Conservation (phyloP, 176 grass and related monocot genomes). For the Poa annua region DNA sequence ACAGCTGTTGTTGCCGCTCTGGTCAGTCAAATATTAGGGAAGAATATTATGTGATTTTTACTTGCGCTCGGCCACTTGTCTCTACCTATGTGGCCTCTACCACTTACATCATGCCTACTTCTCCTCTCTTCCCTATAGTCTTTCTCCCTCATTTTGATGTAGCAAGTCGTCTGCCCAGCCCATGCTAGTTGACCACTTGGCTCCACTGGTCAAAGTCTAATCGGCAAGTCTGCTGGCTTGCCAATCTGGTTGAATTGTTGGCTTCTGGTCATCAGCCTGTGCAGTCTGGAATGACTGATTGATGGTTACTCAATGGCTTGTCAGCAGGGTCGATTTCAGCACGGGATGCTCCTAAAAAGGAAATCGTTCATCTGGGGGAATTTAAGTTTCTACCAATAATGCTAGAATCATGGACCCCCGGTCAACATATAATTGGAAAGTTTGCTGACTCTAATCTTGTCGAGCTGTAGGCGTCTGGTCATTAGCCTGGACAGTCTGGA, state of each 20-base stretch:
- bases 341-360: neutral
- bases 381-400: neutral
- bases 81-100: neutral
- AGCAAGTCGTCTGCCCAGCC: neutral
- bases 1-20: neutral
- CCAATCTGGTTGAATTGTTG: too few relatives aligned
- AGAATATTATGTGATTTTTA: slow-evolving; percentile 4
- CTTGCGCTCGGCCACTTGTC: neutral
- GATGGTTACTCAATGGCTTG: neutral
- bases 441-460: neutral
- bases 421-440: neutral
- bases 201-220: neutral
- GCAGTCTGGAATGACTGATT: too few relatives aligned
- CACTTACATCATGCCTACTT: neutral
- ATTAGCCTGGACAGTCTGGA: neutral
- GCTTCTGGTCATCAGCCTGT: too few relatives aligned
- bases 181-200: neutral
- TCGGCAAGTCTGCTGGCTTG: neutral
- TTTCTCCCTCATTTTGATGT: neutral
- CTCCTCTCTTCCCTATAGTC: neutral
- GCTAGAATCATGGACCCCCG: neutral
- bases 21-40: neutral
- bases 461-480: neutral
- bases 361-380: neutral
- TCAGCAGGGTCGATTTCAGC: neutral